A percentile compares a stretch with the other conserved stretches of the same genome.
Conservation (phyloP, 805 yeast species). For the Osmozyma mogii region DNA sequence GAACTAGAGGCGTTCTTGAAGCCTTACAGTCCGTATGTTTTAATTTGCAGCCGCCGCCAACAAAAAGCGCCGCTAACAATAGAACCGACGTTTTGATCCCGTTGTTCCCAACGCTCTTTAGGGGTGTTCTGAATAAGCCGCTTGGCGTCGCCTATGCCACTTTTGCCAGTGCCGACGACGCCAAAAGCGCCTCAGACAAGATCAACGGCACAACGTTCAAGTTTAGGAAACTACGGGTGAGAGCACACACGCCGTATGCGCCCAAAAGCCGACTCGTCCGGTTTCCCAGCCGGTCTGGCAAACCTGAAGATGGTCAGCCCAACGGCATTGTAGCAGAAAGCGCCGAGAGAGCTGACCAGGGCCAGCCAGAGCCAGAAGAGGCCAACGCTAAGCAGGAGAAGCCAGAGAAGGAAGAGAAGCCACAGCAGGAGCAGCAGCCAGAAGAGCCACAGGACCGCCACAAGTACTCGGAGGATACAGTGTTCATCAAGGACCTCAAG, state of each 20-base stretch:
- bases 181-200: slow-evolving; percentile 18
- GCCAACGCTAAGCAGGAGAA: background rate
- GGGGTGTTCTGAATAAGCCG: slow-evolving; percentile 33
- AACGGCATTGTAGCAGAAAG: slow-evolving; percentile 2
- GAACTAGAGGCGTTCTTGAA: slow-evolving; percentile 40
- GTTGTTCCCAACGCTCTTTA: slow-evolving; percentile 43
- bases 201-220: slow-evolving; percentile 21
- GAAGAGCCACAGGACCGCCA: no score
- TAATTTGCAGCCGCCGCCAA: slow-evolving; percentile 1
- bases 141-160: slow-evolving; percentile 48
- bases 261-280: slow-evolving; percentile 13
- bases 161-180: slow-evolving; percentile 22
- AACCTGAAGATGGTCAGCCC: background rate
- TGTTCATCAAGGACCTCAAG: slow-evolving; percentile 37
- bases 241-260: slow-evolving; percentile 35
- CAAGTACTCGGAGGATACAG: slow-evolving; percentile 34
- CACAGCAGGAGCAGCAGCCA: slow-evolving; percentile 1
- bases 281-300: background rate
- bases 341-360: slow-evolving; percentile 2
- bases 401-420: slow-evolving; percentile 1
- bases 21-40: slow-evolving; percentile 40
- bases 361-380: background rate
- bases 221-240: slow-evolving; percentile 32
- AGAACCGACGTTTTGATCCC: slow-evolving; percentile 42
- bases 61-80: background rate